Evolutionary conservation across 2,329 filamentous ascomycete species (phyloP).

Genomic region (Aspergillus transmontanensis): DNA sequence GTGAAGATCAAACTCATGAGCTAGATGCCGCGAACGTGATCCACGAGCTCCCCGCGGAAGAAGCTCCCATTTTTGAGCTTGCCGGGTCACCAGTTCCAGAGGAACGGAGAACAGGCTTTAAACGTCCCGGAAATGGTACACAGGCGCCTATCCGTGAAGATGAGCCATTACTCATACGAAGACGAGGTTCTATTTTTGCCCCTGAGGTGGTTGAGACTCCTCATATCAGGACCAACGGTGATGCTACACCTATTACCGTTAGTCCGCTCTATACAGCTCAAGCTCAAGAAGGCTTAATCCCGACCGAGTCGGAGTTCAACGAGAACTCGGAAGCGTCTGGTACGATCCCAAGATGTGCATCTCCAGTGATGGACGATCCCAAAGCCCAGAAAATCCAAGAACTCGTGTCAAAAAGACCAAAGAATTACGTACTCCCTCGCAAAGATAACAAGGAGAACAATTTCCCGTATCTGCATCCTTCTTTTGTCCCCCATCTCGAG

Average conservation of each 20-base stretch:
- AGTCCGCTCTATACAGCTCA: too few relatives aligned
- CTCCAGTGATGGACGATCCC: constrained; percentile 25
- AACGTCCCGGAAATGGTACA: neutral
- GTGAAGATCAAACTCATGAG: constrained; percentile 28
- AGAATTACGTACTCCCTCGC: constrained; percentile 31
- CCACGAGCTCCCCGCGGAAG: constrained; percentile 38
- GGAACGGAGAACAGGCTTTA: neutral
- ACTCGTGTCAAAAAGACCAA: constrained; percentile 42
- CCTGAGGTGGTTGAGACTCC: constrained; percentile 45
- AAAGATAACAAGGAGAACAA: constrained; percentile 29
- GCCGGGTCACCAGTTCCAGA: constrained; percentile 33
- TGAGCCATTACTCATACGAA: constrained; percentile 34
- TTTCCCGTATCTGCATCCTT: constrained; percentile 53
- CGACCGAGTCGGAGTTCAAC: neutral
- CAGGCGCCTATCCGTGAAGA: constrained; percentile 23
- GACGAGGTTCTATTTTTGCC: constrained; percentile 48
- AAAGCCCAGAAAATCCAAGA: constrained; percentile 39
- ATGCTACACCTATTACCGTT: neutral
- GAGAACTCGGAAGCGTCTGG: constrained; percentile 8
- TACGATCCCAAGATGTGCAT: constrained; percentile 19
- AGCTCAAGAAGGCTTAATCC: neutral
- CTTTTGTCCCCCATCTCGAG: constrained; percentile 56
- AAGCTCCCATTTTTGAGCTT: constrained; percentile 41
- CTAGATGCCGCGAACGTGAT: constrained; percentile 34
- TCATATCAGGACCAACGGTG: neutral